Conservation (phyloP, 495 filamentous ascomycete species). For the Lasiosphaeria ovina region DNA sequence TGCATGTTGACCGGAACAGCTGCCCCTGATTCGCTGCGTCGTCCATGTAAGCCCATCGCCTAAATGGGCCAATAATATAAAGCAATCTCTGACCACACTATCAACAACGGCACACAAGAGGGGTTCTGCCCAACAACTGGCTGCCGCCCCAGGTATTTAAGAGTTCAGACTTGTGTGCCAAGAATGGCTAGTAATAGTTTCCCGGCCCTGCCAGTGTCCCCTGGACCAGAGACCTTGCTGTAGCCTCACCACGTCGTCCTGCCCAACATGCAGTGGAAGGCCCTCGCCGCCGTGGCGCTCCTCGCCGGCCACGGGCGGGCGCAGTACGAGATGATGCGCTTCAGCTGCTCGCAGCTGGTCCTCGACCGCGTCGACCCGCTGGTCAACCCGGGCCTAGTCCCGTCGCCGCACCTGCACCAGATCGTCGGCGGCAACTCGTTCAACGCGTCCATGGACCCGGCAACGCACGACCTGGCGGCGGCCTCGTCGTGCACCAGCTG, state of each 20-base stretch:
- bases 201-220: background rate
- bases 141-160: background rate
- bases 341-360: constrained; percentile 18
- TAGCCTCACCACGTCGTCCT: background rate
- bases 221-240: background rate
- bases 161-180: background rate
- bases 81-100: background rate
- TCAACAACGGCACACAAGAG: background rate
- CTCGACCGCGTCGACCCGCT: constrained; percentile 20
- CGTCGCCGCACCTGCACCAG: constrained; percentile 23
- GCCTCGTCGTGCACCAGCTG: constrained; percentile 30
- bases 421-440: constrained; percentile 9
- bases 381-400: constrained; percentile 16
- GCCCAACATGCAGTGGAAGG: constrained; percentile 1
- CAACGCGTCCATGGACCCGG: constrained; percentile 21
- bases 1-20: background rate
- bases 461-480: constrained; percentile 22
- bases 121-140: background rate
- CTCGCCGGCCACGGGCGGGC: background rate
- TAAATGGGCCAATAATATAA: constrained; percentile 1
- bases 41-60: background rate
- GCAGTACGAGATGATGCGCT: constrained; percentile 11
- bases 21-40: background rate
- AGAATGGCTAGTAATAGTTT: background rate
- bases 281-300: background rate